Evolutionary conservation across 805 yeast species (phyloP).

Genomic region (Cephaloascus albidus): DNA sequence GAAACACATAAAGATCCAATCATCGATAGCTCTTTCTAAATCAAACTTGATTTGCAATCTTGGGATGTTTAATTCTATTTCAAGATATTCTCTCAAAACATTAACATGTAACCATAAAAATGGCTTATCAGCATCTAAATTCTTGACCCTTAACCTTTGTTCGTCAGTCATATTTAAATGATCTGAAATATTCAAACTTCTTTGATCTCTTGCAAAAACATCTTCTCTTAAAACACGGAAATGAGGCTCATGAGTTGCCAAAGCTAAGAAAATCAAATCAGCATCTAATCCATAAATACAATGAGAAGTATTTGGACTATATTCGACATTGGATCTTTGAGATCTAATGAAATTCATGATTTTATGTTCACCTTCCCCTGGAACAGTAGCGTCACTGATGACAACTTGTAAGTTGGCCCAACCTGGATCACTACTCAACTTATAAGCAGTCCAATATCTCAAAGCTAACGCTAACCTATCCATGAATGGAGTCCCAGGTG

Average conservation of each 20-base stretch:
- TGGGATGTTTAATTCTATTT: constrained; percentile 69
- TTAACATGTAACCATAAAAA: constrained; percentile 91
- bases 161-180: constrained; percentile 53
- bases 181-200: constrained; percentile 32
- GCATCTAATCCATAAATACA: constrained; percentile 98
- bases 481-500: constrained; percentile 99
- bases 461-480: constrained; percentile 74
- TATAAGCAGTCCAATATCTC: constrained; percentile 88
- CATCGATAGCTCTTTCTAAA: constrained; percentile 92
- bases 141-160: constrained; percentile 31
- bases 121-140: constrained; percentile 56
- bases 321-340: constrained; percentile 78
- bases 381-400: constrained; percentile 91
- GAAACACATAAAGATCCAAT: constrained; percentile 98
- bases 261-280: constrained; percentile 88
- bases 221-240: constrained; percentile 92
- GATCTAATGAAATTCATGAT: constrained; percentile 92
- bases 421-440: constrained; percentile 81
- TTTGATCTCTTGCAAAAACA: constrained; percentile 75
- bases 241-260: constrained; percentile 98
- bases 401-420: constrained; percentile 88
- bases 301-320: constrained; percentile 90
- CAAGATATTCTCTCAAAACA: constrained; percentile 80
- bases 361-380: constrained; percentile 99
- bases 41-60: constrained; percentile 69